These are phyloP conservation scores for Sclerotinia trifoliorum DNA, from an alignment of 2,329 filamentous ascomycete genomes.

Conservation along the genomic window DNA sequence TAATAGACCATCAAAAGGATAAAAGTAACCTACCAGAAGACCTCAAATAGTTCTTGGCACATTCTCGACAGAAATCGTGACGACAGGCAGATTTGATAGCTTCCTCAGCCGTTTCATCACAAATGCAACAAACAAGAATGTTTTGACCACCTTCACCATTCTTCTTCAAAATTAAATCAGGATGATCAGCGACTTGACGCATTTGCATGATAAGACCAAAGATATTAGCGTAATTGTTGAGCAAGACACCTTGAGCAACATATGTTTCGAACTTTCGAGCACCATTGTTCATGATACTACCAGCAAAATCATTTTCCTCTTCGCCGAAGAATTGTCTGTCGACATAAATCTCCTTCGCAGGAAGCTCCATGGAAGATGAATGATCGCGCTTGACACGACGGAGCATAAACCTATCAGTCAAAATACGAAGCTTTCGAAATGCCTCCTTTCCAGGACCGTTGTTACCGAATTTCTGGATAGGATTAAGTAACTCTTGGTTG, in stretches of 20 bases:
- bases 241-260: constrained; percentile 86
- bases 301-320: constrained; percentile 91
- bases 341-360: constrained; percentile 88
- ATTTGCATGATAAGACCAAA: constrained; percentile 99
- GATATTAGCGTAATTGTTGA: constrained; percentile 98
- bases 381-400: constrained; percentile 92
- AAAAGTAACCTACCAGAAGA: constrained; percentile 62
- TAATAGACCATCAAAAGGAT: constrained; percentile 11
- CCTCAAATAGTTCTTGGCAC: constrained; percentile 75
- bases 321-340: constrained; percentile 96
- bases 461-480: constrained; percentile 65
- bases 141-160: constrained; percentile 84
- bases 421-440: constrained; percentile 77
- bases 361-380: constrained; percentile 91
- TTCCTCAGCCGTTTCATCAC: constrained; percentile 93
- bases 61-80: constrained; percentile 86
- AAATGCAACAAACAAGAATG: constrained; percentile 87
- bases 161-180: constrained; percentile 90
- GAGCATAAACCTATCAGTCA: constrained; percentile 94
- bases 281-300: constrained; percentile 91
- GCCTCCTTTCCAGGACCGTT: constrained; percentile 63
- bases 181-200: constrained; percentile 96
- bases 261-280: constrained; percentile 92
- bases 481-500: constrained; percentile 92
- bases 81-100: constrained; percentile 88